Percentiles rank a stretch among this genome's conserved stretches.
These are phyloP conservation scores for Xylariaceae sp. DNA, from an alignment of 2,329 filamentous ascomycete species.

Conservation along the genomic window DNA sequence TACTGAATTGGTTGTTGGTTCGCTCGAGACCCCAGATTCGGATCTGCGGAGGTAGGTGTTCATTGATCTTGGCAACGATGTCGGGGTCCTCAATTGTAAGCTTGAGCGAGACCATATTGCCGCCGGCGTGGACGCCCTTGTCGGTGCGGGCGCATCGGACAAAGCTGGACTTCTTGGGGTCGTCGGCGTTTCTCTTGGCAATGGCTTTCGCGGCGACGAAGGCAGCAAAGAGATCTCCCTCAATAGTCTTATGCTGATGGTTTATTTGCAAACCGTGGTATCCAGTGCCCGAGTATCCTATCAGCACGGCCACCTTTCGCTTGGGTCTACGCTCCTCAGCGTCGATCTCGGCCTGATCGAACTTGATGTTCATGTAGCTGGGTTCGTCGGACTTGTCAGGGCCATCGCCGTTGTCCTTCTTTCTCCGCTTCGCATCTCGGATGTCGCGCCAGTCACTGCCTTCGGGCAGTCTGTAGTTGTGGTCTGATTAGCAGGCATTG, in stretches of 20 bases:
- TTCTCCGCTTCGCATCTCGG: constrained; percentile 52
- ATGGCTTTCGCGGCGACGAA: constrained; percentile 90
- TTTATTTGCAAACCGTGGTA: constrained; percentile 97
- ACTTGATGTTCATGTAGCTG: constrained; percentile 55
- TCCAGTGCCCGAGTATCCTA: constrained; percentile 93
- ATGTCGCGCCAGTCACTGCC: constrained; percentile 42
- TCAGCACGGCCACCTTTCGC: constrained; percentile 91
- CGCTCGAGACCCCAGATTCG: constrained; percentile 90
- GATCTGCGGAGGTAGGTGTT: constrained; percentile 79
- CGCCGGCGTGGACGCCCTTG: constrained; percentile 94
- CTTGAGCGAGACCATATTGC: constrained; percentile 92
- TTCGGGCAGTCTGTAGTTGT: constrained; percentile 47
- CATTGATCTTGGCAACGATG: constrained; percentile 88
- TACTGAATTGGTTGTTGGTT: constrained; percentile 87
- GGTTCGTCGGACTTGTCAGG: constrained; percentile 33
- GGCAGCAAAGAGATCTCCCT: constrained; percentile 89
- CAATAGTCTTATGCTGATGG: constrained; percentile 81
- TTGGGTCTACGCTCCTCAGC: constrained; percentile 85
- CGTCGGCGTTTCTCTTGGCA: constrained; percentile 92
- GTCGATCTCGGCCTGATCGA: constrained; percentile 76
- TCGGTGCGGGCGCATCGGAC: constrained; percentile 93
- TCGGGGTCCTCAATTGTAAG: constrained; percentile 90
- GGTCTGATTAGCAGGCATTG: constrained; percentile 42
- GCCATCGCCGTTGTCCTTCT: constrained; percentile 34
- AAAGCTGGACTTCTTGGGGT: constrained; percentile 92